Evolutionary conservation across 768 basidiomycete genomes (phyloP).

Genomic region (Pleurotus tuoliensis): DNA sequence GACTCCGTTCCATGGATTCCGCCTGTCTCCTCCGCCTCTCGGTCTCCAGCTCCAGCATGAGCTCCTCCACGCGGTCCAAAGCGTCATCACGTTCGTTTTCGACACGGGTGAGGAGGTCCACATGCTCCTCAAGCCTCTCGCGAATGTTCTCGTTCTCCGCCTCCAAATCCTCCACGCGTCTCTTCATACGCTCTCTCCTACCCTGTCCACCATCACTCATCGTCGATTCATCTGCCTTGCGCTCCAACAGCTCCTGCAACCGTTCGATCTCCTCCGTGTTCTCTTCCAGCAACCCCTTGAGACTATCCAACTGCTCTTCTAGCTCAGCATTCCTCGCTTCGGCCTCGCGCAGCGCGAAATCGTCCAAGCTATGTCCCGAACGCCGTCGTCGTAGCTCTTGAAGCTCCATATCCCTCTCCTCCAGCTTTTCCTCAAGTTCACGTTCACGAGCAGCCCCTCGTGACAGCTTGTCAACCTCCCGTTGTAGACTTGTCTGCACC

Average conservation of each 20-base stretch:
- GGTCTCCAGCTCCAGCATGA: constrained; percentile 66
- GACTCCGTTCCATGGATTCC: constrained; percentile 64
- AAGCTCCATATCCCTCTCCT: constrained; percentile 69
- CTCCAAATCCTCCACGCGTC: constrained; percentile 54
- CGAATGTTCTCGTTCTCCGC: constrained; percentile 62
- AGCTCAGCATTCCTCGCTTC: constrained; percentile 64
- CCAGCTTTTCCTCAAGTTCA: constrained; percentile 74
- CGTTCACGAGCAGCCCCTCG: constrained; percentile 53
- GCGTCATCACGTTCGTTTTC: constrained; percentile 76
- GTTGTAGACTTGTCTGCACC: constrained; percentile 78
- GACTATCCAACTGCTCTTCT: constrained; percentile 70
- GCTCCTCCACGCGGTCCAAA: constrained; percentile 57
- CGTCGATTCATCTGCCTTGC: constrained; percentile 38
- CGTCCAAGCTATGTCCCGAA: constrained; percentile 35
- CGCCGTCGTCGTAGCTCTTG: constrained; percentile 58
- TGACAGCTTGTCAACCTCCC: constrained; percentile 70
- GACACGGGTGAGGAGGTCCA: constrained; percentile 46
- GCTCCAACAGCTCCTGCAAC: constrained; percentile 65
- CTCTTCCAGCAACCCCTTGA: constrained; percentile 68
- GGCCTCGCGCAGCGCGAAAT: constrained; percentile 48
- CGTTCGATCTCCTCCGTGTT: constrained; percentile 81
- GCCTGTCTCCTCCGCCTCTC: constrained; percentile 57
- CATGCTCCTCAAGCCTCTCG: constrained; percentile 52
- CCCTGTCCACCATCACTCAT: constrained; percentile 36
- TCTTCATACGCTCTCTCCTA: constrained; percentile 39